Evolutionary conservation across 768 basidiomycete species (phyloP).

Genomic region (Pluteus cervinus): DNA sequence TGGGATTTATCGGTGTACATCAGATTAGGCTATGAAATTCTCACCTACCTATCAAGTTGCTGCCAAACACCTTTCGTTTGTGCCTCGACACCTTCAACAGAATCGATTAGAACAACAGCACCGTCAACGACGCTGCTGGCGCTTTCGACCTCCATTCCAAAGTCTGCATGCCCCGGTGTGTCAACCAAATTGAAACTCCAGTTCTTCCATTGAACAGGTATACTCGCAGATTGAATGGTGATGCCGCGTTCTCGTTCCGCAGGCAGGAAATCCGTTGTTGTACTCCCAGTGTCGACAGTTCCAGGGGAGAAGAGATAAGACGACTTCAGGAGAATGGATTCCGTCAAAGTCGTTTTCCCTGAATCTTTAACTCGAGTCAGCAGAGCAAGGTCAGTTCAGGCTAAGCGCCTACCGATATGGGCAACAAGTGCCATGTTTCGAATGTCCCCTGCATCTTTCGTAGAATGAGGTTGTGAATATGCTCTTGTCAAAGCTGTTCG

Average conservation of each 20-base stretch:
- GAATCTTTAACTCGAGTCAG: no score
- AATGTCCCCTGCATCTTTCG: constrained; percentile 27
- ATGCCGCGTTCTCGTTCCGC: constrained; percentile 89
- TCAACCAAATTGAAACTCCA: constrained; percentile 88
- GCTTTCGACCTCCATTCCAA: constrained; percentile 96
- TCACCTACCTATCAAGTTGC: constrained; percentile 74
- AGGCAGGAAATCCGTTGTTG: constrained; percentile 85
- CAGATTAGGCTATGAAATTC: neutral
- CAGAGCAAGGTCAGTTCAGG: constrained; percentile 5
- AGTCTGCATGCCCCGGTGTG: constrained; percentile 90
- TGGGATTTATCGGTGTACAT: neutral
- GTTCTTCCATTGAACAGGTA: constrained; percentile 79
- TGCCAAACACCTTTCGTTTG: constrained; percentile 89
- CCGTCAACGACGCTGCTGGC: constrained; percentile 89
- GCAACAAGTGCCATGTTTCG: constrained; percentile 87
- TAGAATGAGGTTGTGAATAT: constrained; percentile 23
- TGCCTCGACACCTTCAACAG: constrained; percentile 87
- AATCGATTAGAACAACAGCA: constrained; percentile 82
- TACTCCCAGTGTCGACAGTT: constrained; percentile 86
- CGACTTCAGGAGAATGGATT: constrained; percentile 77
- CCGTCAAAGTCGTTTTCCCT: constrained; percentile 85
- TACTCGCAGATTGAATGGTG: constrained; percentile 89
- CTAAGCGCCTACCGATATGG: constrained; percentile 60
- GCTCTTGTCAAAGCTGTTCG: no score
- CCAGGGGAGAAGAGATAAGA: constrained; percentile 69